Evolutionary conservation across 1,284 basidiomycete species (phyloP), one percentile per base, ranked within the genome.

Genomic region (Ustilago hordei): DNA sequence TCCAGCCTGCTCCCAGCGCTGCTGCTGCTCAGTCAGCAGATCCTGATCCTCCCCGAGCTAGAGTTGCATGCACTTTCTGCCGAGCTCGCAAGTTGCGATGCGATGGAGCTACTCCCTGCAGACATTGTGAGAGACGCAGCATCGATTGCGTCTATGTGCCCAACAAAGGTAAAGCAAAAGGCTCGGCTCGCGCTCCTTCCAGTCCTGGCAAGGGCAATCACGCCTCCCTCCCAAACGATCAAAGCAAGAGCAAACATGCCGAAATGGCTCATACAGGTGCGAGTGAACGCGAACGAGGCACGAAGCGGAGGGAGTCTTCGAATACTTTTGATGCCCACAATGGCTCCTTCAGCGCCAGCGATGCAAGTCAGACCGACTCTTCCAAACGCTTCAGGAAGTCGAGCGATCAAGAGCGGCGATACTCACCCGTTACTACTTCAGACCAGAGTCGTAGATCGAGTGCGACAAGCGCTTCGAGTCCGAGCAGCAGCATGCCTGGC

Each of bases 1-100:
- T 39, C 3, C 12, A 35, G 28, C 1, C 54, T 15, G 45, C 8
- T 32, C 54, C 58, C 3, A 17, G 41, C 5, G 23, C 41, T 13
- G 13, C 35, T 1, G 31, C 54, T 31, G 31, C 55, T 3, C 28
- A 62, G 5, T 39, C 28, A 7, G 28, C 32, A 15, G 74, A 71
- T 53, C 34, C 64, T 4, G 76, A 78, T 36, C 76, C 76, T 23
- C 71, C 76, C 0, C 60, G 76, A 35, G 76, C 76, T 4, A 60
- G 76, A 47, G 65, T 78, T 1, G 72, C 76, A 3, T 78, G 76
- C 57, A 52, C 68, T 8, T 78, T 78, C 52, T 78, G 76, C 36
- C 76, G 76, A 15, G 64, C 63, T 4, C 76, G 76, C 2, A 78
- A 78, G 56, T 60, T 78, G 13, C 72, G 71, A 35, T 78, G 76